Conservation (phyloP, 1,284 basidiomycete genomes). For the Cryptococcus maquisensis region DNA sequence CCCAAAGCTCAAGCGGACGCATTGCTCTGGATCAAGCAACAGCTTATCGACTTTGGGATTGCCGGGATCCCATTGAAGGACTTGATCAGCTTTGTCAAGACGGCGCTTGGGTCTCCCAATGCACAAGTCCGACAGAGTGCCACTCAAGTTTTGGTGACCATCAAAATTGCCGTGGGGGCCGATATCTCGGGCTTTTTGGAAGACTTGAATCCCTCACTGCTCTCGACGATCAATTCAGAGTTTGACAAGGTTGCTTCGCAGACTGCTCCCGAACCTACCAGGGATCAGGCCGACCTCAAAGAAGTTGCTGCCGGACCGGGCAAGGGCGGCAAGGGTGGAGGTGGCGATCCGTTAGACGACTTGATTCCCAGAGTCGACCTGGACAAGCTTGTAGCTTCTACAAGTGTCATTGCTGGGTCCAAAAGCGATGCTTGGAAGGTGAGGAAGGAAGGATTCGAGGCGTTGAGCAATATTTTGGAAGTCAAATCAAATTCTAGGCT, state of each 20-base stretch:
- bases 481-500: conserved; percentile 87
- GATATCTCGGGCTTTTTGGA: conserved; percentile 89
- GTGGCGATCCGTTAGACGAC: conserved; percentile 77
- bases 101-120: conserved; percentile 85
- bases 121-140: conserved; percentile 89
- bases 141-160: conserved; percentile 87
- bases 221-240: conserved; percentile 85
- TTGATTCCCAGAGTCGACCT: conserved; percentile 93
- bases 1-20: conserved; percentile 96
- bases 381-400: conserved; percentile 79
- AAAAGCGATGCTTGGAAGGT: conserved; percentile 96
- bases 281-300: conserved; percentile 69
- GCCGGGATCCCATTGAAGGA: conserved; percentile 75
- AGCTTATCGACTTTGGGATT: conserved; percentile 89
- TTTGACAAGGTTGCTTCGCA: conserved; percentile 90
- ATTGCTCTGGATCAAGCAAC: conserved; percentile 80
- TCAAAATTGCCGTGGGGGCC: conserved; percentile 85
- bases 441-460: conserved; percentile 91
- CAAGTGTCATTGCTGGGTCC: conserved; percentile 72
- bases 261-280: conserved; percentile 71
- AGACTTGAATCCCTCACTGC: conserved; percentile 89
- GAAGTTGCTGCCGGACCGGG: conserved; percentile 50
- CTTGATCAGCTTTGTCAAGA: conserved; percentile 87
- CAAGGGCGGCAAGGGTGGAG: conserved; percentile 49
- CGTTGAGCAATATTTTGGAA: conserved; percentile 75